Base-by-base conservation (phyloP, 139 green algal species). In the Ettlia oleoabundans region DNA sequence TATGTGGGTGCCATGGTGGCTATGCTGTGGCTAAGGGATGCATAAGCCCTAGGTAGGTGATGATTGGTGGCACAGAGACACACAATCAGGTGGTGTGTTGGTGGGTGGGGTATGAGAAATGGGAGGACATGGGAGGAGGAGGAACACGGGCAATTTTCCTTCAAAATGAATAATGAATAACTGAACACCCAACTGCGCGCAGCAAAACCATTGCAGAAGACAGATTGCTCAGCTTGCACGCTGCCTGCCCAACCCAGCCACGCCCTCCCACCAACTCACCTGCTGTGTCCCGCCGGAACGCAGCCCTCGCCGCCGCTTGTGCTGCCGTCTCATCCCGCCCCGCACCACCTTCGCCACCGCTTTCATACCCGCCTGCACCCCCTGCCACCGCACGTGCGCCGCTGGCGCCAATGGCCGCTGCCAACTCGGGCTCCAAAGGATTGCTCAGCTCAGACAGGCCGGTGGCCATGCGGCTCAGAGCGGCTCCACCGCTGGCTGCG, bases 281-380 rank as follows among this genome's bases (percentile, higher is more conserved):
- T 64, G 62, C 61, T 21, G 81, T 86, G 58, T 86, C 81, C n/a
- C 74, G 74, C 18, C 53, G 62, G 70, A 88, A 88, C 5, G 71
- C 70, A n/a, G 84, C 78, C 9, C 84, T 28, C 30, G 78, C 84
- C 33, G 70, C 76, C 30, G 71, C 47, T 53, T 88, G 78, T 28
- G 84, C 78, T 24, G 65, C 37, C 13, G 82, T 86, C 37, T 83
- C 82, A 32, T 79, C 82, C 55, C 65, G 62, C n/a, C 61, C 28
- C 13, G 18, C 30, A 24, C 21, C 72, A 24, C 35, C 35, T 24
- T 51, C 72, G 40, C 75, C 40, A 13, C 47, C 75, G 61, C 75
- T 81, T 19, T 58, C 75, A 3, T 61, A 63, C 41, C 70, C 65
- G 55, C 55, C 21, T 15, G 18, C 18, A 15, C 18, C 18, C 55